Conservation (phyloP, 2,329 filamentous ascomycete genomes). For the Aspergillus floridensis region DNA sequence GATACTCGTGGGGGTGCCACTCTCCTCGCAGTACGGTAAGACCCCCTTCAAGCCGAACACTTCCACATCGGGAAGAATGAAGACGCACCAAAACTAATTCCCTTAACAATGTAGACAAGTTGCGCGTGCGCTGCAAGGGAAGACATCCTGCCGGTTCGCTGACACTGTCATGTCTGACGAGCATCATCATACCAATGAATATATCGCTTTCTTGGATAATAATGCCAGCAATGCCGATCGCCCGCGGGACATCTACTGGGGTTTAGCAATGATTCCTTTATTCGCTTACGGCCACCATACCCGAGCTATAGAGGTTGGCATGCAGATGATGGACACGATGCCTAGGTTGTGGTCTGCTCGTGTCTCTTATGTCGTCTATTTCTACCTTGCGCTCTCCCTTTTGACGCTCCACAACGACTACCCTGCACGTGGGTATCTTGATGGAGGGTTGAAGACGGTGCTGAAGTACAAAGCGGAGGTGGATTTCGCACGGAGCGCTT, state of each 20-base stretch:
- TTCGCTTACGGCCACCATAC: slow-evolving; percentile 48
- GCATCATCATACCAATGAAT: slow-evolving; percentile 52
- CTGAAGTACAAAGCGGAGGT: slow-evolving; percentile 52
- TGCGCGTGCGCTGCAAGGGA: slow-evolving; percentile 59
- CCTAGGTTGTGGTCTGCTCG: slow-evolving; percentile 48
- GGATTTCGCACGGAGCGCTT: slow-evolving; percentile 52
- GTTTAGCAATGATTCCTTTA: slow-evolving; percentile 47
- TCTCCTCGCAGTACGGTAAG: slow-evolving; percentile 50
- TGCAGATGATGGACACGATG: slow-evolving; percentile 40
- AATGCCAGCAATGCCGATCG: slow-evolving; percentile 51
- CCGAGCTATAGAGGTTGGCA: slow-evolving; percentile 44
- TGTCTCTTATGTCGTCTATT: slow-evolving; percentile 42
- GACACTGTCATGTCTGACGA: slow-evolving; percentile 54
- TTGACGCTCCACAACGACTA: slow-evolving; percentile 45
- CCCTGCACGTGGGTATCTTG: slow-evolving; percentile 43
- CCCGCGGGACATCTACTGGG: slow-evolving; percentile 56
- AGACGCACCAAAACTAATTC: not conserved
- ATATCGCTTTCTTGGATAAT: slow-evolving; percentile 47
- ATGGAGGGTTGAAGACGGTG: slow-evolving; percentile 50
- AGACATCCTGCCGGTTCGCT: slow-evolving; percentile 51
- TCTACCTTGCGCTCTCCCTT: slow-evolving; percentile 46
- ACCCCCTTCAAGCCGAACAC: not conserved
- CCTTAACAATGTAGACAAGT: slow-evolving; percentile 45
- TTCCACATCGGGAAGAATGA: not conserved
- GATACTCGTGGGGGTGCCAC: slow-evolving; percentile 60